A percentile compares a stretch with the other conserved stretches of the same genome.
Conservation (phyloP, 352 stramenopile species). For the Aphanomyces euteiches region DNA sequence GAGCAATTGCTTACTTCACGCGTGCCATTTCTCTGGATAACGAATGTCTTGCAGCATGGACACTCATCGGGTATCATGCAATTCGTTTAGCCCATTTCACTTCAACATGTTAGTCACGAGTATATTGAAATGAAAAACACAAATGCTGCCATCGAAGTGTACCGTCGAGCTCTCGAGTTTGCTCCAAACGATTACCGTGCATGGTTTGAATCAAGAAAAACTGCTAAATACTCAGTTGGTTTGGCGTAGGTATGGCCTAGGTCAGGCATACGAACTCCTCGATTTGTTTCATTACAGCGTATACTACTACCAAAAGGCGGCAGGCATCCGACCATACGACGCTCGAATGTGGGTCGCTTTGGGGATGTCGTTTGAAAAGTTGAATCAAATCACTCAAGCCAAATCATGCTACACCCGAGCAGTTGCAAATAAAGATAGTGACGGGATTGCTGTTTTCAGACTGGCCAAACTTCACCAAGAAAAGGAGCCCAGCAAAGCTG, state of each 20-base stretch:
- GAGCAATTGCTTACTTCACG: constrained; percentile 96
- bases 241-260: constrained; percentile 81
- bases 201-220: constrained; percentile 67
- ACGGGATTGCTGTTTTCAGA: constrained; percentile 70
- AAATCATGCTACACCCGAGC: constrained; percentile 71
- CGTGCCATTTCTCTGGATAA: constrained; percentile 93
- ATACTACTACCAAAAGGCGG: constrained; percentile 98
- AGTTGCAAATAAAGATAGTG: constrained; percentile 68
- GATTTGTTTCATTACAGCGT: constrained; percentile 98
- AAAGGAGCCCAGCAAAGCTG: constrained; percentile 52
- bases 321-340: constrained; percentile 93
- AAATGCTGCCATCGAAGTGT: constrained; percentile 94
- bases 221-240: not conserved
- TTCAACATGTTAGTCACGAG: constrained; percentile 70
- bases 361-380: constrained; percentile 79
- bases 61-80: constrained; percentile 85
- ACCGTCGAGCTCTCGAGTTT: constrained; percentile 91
- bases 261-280: constrained; percentile 98
- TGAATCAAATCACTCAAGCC: constrained; percentile 63
- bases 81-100: not conserved
- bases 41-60: constrained; percentile 95
- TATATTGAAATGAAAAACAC: constrained; percentile 99
- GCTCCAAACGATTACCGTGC: constrained; percentile 94
- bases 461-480: constrained; percentile 58
- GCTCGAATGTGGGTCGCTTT: constrained; percentile 97